Evolutionary conservation across 305 asterid genomes (phyloP).

Genomic region (Plantago coronopus): DNA sequence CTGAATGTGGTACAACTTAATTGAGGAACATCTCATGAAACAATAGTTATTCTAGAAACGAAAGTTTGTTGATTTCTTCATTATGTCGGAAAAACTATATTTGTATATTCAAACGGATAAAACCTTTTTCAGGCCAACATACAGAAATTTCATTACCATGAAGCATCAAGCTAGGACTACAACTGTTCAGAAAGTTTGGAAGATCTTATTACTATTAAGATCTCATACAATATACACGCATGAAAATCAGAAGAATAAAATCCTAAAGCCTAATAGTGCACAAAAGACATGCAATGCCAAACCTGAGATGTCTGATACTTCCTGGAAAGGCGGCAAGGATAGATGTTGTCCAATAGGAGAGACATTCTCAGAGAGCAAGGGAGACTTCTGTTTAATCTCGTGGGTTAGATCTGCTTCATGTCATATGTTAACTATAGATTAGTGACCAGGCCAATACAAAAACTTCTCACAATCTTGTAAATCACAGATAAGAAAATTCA

Average conservation of each 20-base stretch:
- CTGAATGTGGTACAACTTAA: no score
- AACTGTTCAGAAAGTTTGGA: slow-evolving; percentile 20
- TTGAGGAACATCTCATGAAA: not conserved
- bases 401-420: slow-evolving; percentile 41
- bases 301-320: slow-evolving; percentile 25
- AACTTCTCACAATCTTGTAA: slow-evolving; percentile 10
- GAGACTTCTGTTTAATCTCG: slow-evolving; percentile 25
- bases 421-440: slow-evolving; percentile 19
- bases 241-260: not conserved
- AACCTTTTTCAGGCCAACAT: slow-evolving; percentile 11
- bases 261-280: no score
- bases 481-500: slow-evolving; percentile 28
- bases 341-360: slow-evolving; percentile 38
- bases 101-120: slow-evolving; percentile 12
- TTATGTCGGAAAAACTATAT: not conserved
- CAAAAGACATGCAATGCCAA: not conserved
- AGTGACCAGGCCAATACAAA: slow-evolving; percentile 10
- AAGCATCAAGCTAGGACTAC: slow-evolving; percentile 16
- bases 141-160: slow-evolving; percentile 9
- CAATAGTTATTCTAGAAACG: not conserved
- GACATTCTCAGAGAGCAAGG: slow-evolving; percentile 28
- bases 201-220: slow-evolving; percentile 8
- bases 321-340: slow-evolving; percentile 27
- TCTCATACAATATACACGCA: not conserved
- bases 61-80: not conserved